A percentile compares a stretch with the other conserved stretches of the same genome.
Conservation (phyloP, 495 filamentous ascomycete species). For the Durotheca rogersii region DNA sequence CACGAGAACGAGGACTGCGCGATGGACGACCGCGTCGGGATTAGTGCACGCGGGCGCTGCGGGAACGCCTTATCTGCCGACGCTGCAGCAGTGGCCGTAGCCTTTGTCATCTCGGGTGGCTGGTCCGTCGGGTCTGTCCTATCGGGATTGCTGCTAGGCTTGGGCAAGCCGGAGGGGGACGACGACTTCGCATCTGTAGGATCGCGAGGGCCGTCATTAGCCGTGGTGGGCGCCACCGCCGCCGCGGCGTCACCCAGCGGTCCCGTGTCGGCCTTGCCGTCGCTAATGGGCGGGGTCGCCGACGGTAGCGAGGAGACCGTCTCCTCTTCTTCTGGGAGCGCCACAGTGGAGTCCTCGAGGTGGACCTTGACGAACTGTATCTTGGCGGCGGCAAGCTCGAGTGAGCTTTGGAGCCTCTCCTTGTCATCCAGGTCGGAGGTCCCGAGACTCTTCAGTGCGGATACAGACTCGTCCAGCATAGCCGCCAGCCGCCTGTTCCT, state of each 20-base stretch:
- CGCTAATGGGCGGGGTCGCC: constrained; percentile 7
- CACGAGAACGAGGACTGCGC: constrained; percentile 89
- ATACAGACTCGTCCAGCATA: constrained; percentile 69
- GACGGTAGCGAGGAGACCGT: constrained; percentile 5
- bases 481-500: constrained; percentile 72
- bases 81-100: too few species aligned
- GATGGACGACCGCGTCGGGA: constrained; percentile 65
- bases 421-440: constrained; percentile 41
- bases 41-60: constrained; percentile 18
- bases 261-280: constrained; percentile 16
- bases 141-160: constrained; percentile 9
- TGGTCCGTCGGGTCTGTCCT: constrained; percentile 18
- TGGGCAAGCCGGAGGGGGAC: not conserved
- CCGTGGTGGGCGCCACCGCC: constrained; percentile 23
- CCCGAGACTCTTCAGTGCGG: constrained; percentile 60
- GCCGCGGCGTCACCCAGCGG: constrained; percentile 29
- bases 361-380: constrained; percentile 78
- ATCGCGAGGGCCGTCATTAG: constrained; percentile 1
- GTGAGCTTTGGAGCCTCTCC: constrained; percentile 42
- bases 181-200: too few species aligned
- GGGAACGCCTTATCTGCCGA: constrained; percentile 18
- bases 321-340: constrained; percentile 52
- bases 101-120: too few species aligned
- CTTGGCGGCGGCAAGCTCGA: constrained; percentile 68
- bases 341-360: constrained; percentile 64